Evolutionary conservation across 257 asterid species (phyloP), one percentile per base, ranked within the genome.

Genomic region (Solanum sejunctum): DNA sequence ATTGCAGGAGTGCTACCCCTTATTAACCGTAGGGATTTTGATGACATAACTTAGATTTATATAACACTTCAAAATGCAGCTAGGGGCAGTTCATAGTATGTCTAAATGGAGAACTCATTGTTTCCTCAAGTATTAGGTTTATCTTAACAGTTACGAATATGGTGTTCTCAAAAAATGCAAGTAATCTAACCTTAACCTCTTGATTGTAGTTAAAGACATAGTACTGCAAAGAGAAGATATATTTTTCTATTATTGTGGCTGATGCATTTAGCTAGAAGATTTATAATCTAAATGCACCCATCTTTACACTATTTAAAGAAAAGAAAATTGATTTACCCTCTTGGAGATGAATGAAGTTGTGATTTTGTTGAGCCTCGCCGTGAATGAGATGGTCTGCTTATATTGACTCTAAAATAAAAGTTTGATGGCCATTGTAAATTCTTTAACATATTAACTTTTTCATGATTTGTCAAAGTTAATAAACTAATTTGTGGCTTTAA

Each of bases 341-440:
- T 58, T 58, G 1, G 12, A 58, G 66, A 26, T 58, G 66, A 58
- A 58, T 20, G 20, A 57, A 18, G 6, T 20, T 57, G n/a, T 60
- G 32, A 10, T 58, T 60, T 60, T n/a, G 39, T 36, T 32, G 39
- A 32, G 39, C 5, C 39, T 36, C 39, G 39, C 3, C 6, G 39
- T 36, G 39, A 36, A 36, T 36, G 41, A 6, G 41, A 5, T 36
- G 6, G 6, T 36, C 41, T 36, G 41, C 6, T 36, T 36, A 36
- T 36, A 85, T 91, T 73, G 94, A 90, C 10, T 83, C 87, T 80
- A 86, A 84, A 77, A 89, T 92, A 58, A 91, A 90, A 73, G 90
- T 92, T 83, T 90, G 89, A 90, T 86, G 93, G 87, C 89, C 92
- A 43, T n/a, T 84, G 93, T 92, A 87, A 85, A 89, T 84, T 67